Percentiles rank a stretch among this genome's conserved stretches.
Conservation (phyloP, 2,329 filamentous ascomycete genomes). For the Alternaria sp. region DNA sequence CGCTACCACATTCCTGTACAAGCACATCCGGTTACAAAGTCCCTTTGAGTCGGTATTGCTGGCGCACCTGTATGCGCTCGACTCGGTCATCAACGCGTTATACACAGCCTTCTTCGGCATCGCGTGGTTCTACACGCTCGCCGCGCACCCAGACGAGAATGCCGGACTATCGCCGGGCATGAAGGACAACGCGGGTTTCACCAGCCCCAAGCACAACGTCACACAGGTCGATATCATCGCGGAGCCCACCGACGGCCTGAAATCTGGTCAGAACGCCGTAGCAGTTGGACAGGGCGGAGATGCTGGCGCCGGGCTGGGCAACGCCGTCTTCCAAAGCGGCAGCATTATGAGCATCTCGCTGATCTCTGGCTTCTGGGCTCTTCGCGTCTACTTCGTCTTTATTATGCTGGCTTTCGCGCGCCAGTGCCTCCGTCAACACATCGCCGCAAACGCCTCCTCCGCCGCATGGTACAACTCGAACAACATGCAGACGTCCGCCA, state of each 20-base stretch:
- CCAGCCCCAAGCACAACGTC: slow-evolving; percentile 66
- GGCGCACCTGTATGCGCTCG: slow-evolving; percentile 84
- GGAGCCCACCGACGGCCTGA: slow-evolving; percentile 53
- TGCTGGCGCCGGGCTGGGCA: slow-evolving; percentile 59
- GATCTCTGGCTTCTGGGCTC: slow-evolving; percentile 73
- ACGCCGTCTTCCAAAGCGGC: slow-evolving; percentile 69
- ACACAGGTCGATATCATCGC: slow-evolving; percentile 62
- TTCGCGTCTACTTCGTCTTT: slow-evolving; percentile 83
- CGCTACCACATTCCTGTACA: slow-evolving; percentile 72
- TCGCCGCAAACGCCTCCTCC: slow-evolving; percentile 55
- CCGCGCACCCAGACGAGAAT: slow-evolving; percentile 57
- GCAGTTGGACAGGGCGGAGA: slow-evolving; percentile 52
- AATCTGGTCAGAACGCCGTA: slow-evolving; percentile 60
- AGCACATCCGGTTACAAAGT: slow-evolving; percentile 78
- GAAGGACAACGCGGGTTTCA: slow-evolving; percentile 69
- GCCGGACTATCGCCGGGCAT: slow-evolving; percentile 60
- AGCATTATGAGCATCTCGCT: slow-evolving; percentile 78
- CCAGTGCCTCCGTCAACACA: slow-evolving; percentile 73
- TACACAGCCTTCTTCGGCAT: slow-evolving; percentile 85
- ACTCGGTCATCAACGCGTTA: slow-evolving; percentile 79
- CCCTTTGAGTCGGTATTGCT: slow-evolving; percentile 81
- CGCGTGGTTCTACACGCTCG: slow-evolving; percentile 83
- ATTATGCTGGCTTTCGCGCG: slow-evolving; percentile 84
- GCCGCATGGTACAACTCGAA: slow-evolving; percentile 50
- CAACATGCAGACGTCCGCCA: slow-evolving; percentile 48